Conservation (phyloP, 164 flowering plant genomes). For the Liquidambar formosana region DNA sequence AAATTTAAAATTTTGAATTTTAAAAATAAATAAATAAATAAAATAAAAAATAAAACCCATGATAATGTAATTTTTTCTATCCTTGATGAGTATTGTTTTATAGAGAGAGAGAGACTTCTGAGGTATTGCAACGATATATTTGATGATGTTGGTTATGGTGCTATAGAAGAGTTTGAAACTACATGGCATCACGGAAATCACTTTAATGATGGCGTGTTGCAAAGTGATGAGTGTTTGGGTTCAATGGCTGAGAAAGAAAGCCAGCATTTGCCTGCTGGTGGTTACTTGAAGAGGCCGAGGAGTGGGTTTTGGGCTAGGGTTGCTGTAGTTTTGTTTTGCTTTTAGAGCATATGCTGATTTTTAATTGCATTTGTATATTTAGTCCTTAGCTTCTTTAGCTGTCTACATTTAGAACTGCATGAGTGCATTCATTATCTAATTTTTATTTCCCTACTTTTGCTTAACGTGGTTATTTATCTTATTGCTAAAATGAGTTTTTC, state of each 20-base stretch:
- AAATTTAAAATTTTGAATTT: no score
- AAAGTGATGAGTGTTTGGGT: constrained; percentile 61
- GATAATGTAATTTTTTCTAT: no score
- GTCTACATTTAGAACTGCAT: no score
- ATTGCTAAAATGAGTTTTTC: not conserved
- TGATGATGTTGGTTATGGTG: constrained; percentile 42
- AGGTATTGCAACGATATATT: constrained; percentile 46
- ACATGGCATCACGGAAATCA: constrained; percentile 16
- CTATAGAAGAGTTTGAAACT: constrained; percentile 20
- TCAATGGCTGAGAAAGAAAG: constrained; percentile 61
- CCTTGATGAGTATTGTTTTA: constrained; percentile 8
- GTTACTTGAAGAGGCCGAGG: constrained; percentile 60
- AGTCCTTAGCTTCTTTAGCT: not conserved
- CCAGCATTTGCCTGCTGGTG: constrained; percentile 51
- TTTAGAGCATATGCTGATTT: constrained; percentile 5
- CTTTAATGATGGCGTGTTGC: constrained; percentile 40
- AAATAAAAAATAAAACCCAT: not conserved
- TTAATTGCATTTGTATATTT: not conserved
- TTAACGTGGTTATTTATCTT: not conserved
- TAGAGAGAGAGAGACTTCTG: not conserved
- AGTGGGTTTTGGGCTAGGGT: constrained; percentile 28
- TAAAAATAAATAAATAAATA: no score
- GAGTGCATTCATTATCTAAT: no score
- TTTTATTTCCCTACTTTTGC: no score
- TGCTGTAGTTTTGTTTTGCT: not conserved